Evolutionary conservation across 1,284 basidiomycete genomes (phyloP).

Genomic region (Ganoderma leucocontextum): DNA sequence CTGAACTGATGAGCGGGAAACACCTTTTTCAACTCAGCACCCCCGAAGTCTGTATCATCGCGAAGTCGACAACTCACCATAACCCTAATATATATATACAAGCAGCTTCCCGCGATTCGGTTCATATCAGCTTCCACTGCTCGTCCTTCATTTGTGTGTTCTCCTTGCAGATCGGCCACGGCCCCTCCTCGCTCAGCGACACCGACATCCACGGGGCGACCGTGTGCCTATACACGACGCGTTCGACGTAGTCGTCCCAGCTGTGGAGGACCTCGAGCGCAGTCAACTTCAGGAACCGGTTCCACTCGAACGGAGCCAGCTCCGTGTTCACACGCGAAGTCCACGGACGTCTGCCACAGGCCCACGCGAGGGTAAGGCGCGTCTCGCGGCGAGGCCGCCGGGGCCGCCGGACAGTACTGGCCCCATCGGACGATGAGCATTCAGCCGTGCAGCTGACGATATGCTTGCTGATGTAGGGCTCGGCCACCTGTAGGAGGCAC

Average conservation of each 20-base stretch:
- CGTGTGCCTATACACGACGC: constrained; percentile 19
- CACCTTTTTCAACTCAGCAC: neutral
- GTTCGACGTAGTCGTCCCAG: constrained; percentile 12
- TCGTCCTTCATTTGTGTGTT: constrained; percentile 13
- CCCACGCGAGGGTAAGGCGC: constrained; percentile 11
- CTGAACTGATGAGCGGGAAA: neutral
- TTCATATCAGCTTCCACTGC: constrained; percentile 10
- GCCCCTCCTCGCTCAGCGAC: constrained; percentile 1
- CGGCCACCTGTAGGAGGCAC: neutral
- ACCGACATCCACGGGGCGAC: constrained; percentile 12
- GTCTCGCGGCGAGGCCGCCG: neutral
- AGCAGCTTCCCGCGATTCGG: neutral
- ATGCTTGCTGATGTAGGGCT: neutral
- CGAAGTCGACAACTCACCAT: neutral
- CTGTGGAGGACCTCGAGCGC: constrained; percentile 11
- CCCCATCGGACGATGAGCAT: neutral
- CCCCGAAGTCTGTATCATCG: neutral
- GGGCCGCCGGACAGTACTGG: neutral
- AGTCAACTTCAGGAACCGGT: constrained; percentile 4
- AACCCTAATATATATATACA: neutral
- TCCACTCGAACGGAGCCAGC: neutral
- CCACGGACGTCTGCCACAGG: neutral
- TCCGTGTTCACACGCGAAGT: neutral
- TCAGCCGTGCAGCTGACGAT: constrained; percentile 4
- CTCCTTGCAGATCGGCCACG: neutral